A percentile compares a stretch with the other conserved stretches of the same genome.
These are phyloP conservation scores for Clausena lansium DNA, from an alignment of 345 rosid genomes.

Conservation along the genomic window DNA sequence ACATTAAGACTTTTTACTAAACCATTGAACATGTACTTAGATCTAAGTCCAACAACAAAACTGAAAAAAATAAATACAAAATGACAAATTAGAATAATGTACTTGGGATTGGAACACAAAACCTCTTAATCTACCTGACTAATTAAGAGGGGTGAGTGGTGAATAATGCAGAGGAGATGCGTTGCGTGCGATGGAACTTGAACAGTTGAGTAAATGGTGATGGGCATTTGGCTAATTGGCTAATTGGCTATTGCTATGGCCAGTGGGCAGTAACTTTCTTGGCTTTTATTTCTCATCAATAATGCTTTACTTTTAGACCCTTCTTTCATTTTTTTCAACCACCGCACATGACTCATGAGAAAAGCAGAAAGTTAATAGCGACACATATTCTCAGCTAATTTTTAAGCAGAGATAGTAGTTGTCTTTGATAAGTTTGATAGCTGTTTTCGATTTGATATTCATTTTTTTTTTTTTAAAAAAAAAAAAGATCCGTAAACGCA, in stretches of 20 bases:
- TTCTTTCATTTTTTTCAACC: slow-evolving; percentile 11
- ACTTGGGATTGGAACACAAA: no score
- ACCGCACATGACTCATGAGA: slow-evolving; percentile 43
- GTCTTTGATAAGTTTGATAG: background rate
- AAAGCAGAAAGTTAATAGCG: slow-evolving; percentile 22
- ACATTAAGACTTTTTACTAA: no score
- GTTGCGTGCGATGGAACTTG: background rate
- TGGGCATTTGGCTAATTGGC: background rate
- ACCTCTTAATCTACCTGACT: no score
- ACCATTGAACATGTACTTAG: no score
- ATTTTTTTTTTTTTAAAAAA: no score
- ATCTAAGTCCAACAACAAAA: no score
- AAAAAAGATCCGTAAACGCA: background rate
- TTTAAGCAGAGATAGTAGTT: background rate
- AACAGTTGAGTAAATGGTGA: background rate
- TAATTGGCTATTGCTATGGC: no score
- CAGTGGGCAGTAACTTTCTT: slow-evolving; percentile 1
- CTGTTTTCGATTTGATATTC: background rate
- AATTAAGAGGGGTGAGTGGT: background rate
- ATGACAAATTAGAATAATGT: no score
- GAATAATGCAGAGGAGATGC: background rate
- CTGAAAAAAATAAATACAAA: no score
- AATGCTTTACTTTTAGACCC: slow-evolving; percentile 14
- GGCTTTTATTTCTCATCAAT: slow-evolving; percentile 16
- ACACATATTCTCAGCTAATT: slow-evolving; percentile 11